Evolutionary conservation across 2,329 filamentous ascomycete species (phyloP), one percentile per base, ranked within the genome.

Genomic region (Penicillium digitatum): DNA sequence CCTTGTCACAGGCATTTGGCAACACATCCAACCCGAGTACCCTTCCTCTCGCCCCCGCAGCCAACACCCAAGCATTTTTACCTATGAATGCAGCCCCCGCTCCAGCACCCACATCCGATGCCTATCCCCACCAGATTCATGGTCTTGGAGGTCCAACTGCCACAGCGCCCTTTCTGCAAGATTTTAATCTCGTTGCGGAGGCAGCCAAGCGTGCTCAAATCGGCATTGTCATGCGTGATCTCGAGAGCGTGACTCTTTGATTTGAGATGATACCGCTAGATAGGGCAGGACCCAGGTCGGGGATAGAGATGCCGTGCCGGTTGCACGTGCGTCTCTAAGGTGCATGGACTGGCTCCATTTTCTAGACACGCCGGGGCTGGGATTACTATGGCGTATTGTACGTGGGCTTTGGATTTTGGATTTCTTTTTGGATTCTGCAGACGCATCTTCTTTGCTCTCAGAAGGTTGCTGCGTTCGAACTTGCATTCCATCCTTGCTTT

Each of bases 171-270:
- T 91, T 91, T 69, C 81, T 95, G 57, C 85, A 87, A 66, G 87
- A 95, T 73, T 89, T 93, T 68, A 93, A 83, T 55, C 82, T 96
- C 29, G 82, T 96, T 39, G 92, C 92, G 34, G 93, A 97, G 78
- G 93, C 93, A 2, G 93, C 91, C 40, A 96, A 95, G 76, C 82
- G 92, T 39, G 93, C 93, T 10, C 90, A 96, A 74, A 89, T 96
- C 80, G 90, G 90, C 39, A 86, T 91, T 67, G 79, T 96, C 71
- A 88, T 92, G 80, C 82, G 92, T 59, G 93, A 96, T 73, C 81
- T 97, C 69, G 90, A 76, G 59, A 68, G 72, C 35, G 66, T 76
- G 49, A 70, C 70, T 40, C 61, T 75, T 56, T 75, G 68, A 62
- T 38, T 38, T 18, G 26, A n/a, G 16, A 11, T 40, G 26, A 51